Evolutionary conservation across 2,329 filamentous ascomycete genomes (phyloP).

Genomic region (Diaporthe batatas): DNA sequence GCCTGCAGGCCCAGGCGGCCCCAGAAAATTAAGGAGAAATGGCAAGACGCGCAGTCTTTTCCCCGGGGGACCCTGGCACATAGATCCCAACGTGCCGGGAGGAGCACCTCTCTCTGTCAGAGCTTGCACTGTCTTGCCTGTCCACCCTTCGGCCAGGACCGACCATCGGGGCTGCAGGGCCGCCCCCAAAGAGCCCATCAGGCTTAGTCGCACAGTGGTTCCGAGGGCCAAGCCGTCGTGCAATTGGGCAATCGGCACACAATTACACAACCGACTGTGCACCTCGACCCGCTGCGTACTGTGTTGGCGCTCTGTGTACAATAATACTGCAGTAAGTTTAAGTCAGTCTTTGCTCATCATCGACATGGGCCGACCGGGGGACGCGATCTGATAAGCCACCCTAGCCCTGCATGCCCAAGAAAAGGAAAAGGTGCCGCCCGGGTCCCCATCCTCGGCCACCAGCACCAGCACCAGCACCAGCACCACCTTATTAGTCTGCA

Average conservation of each 20-base stretch:
- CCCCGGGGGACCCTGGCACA: neutral
- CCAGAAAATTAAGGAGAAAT: conserved; percentile 31
- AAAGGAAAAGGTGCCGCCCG: neutral
- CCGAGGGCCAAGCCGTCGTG: neutral
- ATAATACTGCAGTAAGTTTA: neutral
- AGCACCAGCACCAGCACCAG: neutral
- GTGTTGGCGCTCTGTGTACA: neutral
- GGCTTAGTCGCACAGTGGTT: conserved; percentile 21
- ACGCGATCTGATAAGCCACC: conserved; percentile 33
- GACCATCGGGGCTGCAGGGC: conserved; percentile 26
- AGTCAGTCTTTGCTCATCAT: conserved; percentile 33
- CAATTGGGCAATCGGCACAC: conserved; percentile 16
- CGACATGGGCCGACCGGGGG: conserved; percentile 4
- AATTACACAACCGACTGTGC: neutral
- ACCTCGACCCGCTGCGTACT: neutral
- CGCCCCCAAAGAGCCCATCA: neutral
- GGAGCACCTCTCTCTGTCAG: too few species aligned
- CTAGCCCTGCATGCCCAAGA: conserved; percentile 9
- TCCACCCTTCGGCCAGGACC: conserved; percentile 14
- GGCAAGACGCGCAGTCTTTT: conserved; percentile 15
- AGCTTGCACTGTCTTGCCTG: too few species aligned
- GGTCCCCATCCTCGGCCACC: conserved; percentile 22
- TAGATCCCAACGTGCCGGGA: conserved; percentile 9
- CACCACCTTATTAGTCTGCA: neutral
- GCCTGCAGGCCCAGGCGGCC: neutral